phyloP scores from a whole-genome alignment of 2,329 filamentous ascomycete species.

The Hypocrella siamensis region DNA sequence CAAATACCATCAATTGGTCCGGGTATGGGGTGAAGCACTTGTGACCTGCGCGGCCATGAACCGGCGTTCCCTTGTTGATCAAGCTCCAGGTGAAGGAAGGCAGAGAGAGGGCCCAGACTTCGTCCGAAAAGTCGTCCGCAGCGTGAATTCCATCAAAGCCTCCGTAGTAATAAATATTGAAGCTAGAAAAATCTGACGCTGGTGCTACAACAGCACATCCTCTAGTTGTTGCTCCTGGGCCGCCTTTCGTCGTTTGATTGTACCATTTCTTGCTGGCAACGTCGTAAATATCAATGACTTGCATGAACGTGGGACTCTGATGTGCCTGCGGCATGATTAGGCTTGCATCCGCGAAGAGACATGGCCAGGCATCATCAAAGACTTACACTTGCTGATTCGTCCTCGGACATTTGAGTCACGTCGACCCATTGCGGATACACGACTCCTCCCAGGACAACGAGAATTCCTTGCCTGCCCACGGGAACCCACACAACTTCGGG shows the following conservation, averaged over 20 bases:
- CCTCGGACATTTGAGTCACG: conserved; percentile 9
- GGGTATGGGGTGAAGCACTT: conserved; percentile 63
- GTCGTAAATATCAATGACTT: conserved; percentile 63
- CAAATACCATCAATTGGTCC: conserved; percentile 65
- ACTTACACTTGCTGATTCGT: conserved; percentile 18
- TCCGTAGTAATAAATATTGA: conserved; percentile 75
- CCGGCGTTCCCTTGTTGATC: conserved; percentile 26
- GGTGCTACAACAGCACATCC: conserved; percentile 62
- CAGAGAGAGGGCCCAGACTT: conserved; percentile 68
- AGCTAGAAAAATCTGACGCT: conserved; percentile 55
- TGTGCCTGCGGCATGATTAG: conserved; percentile 25
- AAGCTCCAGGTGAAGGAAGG: conserved; percentile 69
- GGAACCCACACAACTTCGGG: conserved; percentile 62
- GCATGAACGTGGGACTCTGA: conserved; percentile 55
- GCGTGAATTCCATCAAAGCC: conserved; percentile 45
- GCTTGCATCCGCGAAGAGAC: not conserved
- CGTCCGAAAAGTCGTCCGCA: conserved; percentile 32
- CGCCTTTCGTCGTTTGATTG: conserved; percentile 47
- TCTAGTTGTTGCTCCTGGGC: conserved; percentile 43
- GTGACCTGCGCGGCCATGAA: conserved; percentile 53
- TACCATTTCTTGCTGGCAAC: conserved; percentile 53
- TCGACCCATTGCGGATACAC: conserved; percentile 36
- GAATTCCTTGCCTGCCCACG: conserved; percentile 57
- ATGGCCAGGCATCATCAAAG: not conserved
- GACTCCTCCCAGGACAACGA: conserved; percentile 66